Base-by-base conservation (phyloP, 208 protist genomes). In the Trypanosoma vivax region DNA sequence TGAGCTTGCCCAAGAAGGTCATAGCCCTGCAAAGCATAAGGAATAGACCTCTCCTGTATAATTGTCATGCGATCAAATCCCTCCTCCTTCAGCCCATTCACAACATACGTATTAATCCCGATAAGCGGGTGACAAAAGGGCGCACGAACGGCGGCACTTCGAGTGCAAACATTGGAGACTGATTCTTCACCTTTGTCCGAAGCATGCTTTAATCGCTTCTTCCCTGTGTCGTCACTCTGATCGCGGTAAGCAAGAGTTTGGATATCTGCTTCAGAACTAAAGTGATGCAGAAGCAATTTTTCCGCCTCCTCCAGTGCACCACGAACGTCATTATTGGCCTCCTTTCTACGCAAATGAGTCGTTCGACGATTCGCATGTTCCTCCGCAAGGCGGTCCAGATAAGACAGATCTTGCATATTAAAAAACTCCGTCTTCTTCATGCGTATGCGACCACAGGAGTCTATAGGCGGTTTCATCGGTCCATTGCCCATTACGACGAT, bases 41-140 rank as follows among this genome's bases (percentile, higher is more conserved):
- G 97, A 37, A 99, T 96, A 11, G 82, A 65, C 53, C 97, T 76
- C 56, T 79, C 64, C 70, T 99, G 97, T 55, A 99, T 98, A 18
- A 59, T 54, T 18, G 95, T 98, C 75, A 95, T 95, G 50, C 70
- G 76, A 19, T 55, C 25, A 38, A 91, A 95, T 19, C 88, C 87
- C 30, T 87, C 78, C 2, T 29, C 39, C 29, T 73, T 47, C 10
- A 96, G 69, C 16, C 74, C 83, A 5, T 33, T 30, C 16, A 81
- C 74, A 30, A 94, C 50, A 1, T 57, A 42, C 4, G 54, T 13
- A 53, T 94, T 63, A 23, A 94, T 58, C 2, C 63, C 80, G 27
- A 94, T 77, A 5, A 90, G 60, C 3, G 83, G 86, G 57, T 94
- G 86, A 16, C 23, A n/a, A 57, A 88, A 90, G 47, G 61, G 66